phyloP scores from a whole-genome alignment of 2,329 filamentous ascomycete genomes.

The Aspergillus quadricinctus region DNA sequence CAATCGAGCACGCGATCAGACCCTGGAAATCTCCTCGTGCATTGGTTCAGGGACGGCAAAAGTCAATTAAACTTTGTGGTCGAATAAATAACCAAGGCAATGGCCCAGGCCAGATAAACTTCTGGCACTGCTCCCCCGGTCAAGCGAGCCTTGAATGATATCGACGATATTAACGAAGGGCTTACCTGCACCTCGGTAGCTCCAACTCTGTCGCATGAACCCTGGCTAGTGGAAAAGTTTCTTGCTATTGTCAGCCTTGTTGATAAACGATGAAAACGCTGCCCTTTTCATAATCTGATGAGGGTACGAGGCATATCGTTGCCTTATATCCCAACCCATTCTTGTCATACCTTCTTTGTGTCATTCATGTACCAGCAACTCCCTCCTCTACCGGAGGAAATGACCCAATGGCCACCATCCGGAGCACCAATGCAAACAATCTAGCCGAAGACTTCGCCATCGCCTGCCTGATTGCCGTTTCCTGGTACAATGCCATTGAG shows the following conservation, averaged over 20 bases:
- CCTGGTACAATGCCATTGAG: constrained; percentile 37
- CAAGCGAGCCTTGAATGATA: neutral
- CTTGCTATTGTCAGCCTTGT: neutral
- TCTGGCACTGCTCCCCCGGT: neutral
- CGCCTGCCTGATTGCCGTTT: constrained; percentile 24
- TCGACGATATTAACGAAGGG: no score
- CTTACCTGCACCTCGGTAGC: neutral
- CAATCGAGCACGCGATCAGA: neutral
- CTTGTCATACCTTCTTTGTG: neutral
- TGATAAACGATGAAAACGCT: neutral
- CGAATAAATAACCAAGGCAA: no score
- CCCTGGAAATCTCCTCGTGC: no score
- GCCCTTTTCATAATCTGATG: no score
- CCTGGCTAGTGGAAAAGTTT: neutral
- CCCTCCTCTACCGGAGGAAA: neutral
- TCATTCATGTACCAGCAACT: neutral
- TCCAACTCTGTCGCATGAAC: neutral
- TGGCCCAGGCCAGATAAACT: no score
- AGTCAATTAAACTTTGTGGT: neutral
- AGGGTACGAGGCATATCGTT: neutral
- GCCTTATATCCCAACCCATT: neutral
- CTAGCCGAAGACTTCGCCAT: constrained; percentile 14
- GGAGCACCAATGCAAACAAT: no score
- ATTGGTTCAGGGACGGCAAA: neutral
- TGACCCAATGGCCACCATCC: neutral